Conservation (phyloP, 2,329 filamentous ascomycete genomes). For the Thermoascus crustaceus region DNA sequence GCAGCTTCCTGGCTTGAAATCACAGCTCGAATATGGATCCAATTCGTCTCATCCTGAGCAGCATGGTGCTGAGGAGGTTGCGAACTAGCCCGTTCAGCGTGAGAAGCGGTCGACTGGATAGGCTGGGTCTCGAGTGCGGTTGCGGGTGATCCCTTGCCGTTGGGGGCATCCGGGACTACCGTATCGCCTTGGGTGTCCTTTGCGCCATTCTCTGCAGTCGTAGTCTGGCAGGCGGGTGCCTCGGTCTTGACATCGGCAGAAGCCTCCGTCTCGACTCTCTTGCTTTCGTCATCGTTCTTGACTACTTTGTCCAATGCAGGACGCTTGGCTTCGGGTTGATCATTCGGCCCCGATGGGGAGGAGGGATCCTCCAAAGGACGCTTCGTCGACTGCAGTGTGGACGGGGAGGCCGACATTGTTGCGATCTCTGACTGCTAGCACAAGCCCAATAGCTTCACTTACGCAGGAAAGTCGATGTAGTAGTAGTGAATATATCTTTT, state of each 20-base stretch:
- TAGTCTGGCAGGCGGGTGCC: slow-evolving; percentile 14
- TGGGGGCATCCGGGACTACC: slow-evolving; percentile 56
- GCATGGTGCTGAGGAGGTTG: slow-evolving; percentile 33
- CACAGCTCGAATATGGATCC: slow-evolving; percentile 94
- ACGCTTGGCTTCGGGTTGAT: slow-evolving; percentile 95
- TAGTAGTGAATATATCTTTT: slow-evolving; percentile 34
- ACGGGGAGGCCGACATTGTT: slow-evolving; percentile 64
- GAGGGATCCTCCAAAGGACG: slow-evolving; percentile 95
- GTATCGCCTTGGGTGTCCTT: slow-evolving; percentile 61
- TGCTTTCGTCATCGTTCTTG: slow-evolving; percentile 50
- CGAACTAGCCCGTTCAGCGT: slow-evolving; percentile 42
- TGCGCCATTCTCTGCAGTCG: slow-evolving; percentile 34
- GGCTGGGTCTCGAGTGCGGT: slow-evolving; percentile 47
- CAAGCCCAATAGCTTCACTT: slow-evolving; percentile 25
- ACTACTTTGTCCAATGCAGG: slow-evolving; percentile 89
- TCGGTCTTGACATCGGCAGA: slow-evolving; percentile 24
- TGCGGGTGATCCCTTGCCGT: slow-evolving; percentile 41
- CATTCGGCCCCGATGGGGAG: slow-evolving; percentile 80
- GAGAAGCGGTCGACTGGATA: slow-evolving; percentile 49
- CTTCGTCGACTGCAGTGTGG: slow-evolving; percentile 53
- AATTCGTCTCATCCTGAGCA: slow-evolving; percentile 80
- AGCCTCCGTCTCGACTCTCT: slow-evolving; percentile 39
- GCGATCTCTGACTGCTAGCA: slow-evolving; percentile 28
- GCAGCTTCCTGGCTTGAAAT: slow-evolving; percentile 97
- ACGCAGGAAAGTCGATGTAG: slow-evolving; percentile 39